Conservation (phyloP, 2,329 filamentous ascomycete species). For the Curvularia sp. region DNA sequence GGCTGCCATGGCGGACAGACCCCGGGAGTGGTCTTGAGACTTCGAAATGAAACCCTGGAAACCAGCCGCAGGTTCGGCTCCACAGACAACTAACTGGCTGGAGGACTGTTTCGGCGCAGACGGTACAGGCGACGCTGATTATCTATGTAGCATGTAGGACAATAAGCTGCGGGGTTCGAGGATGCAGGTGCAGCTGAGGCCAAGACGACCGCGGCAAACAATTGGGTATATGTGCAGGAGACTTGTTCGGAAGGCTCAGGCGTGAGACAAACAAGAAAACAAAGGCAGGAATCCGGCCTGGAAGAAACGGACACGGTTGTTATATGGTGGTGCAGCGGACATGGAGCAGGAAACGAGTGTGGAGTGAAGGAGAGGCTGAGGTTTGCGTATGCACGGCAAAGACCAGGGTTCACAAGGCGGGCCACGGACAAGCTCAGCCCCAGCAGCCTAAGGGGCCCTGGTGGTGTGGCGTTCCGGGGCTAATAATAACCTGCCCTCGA, state of each 20-base stretch:
- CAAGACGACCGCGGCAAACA: slow-evolving; percentile 1
- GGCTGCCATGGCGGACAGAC: slow-evolving; percentile 51
- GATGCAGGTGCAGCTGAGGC: slow-evolving; percentile 6
- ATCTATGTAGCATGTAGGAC: slow-evolving; percentile 3
- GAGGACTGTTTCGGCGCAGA: background rate
- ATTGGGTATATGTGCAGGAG: slow-evolving; percentile 7
- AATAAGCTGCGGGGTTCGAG: slow-evolving; percentile 14
- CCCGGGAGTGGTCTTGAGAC: background rate
- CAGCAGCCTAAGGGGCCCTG: background rate
- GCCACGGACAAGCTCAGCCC: slow-evolving; percentile 9
- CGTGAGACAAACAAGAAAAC: background rate
- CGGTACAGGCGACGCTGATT: background rate
- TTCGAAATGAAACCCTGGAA: background rate
- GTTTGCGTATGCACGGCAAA: slow-evolving; percentile 17
- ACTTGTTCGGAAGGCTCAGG: background rate
- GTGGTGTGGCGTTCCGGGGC: slow-evolving; percentile 16
- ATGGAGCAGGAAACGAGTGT: slow-evolving; percentile 11
- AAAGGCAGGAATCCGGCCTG: background rate
- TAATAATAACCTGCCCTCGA: slow-evolving; percentile 12
- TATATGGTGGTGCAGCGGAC: slow-evolving; percentile 3
- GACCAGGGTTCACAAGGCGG: slow-evolving; percentile 12
- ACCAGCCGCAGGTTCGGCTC: background rate
- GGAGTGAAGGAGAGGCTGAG: slow-evolving; percentile 19
- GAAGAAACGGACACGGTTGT: background rate
- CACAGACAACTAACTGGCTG: background rate